Conservation (phyloP, 352 stramenopile genomes). For the Phytophthora cryptogea region DNA sequence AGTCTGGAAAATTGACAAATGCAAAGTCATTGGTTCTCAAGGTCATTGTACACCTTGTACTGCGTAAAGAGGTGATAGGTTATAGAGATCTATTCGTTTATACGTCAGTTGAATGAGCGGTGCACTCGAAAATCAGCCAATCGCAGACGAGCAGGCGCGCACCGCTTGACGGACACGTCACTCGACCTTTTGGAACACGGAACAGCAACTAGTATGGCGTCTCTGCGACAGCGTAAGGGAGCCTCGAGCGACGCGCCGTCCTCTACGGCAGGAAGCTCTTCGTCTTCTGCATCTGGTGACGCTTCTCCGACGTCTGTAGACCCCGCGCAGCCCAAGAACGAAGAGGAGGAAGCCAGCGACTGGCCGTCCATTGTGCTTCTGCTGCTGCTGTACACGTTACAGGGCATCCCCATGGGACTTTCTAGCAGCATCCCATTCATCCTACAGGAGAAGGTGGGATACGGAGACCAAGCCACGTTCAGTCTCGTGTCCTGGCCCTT, state of each 20-base stretch:
- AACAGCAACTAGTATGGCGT: constrained; percentile 24
- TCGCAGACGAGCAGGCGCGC: background rate
- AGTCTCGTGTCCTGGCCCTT: constrained; percentile 98
- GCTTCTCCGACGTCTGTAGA: constrained; percentile 11
- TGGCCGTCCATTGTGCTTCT: constrained; percentile 91
- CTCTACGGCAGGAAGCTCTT: constrained; percentile 22
- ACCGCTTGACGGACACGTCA: constrained; percentile 36
- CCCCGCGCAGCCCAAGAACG: constrained; percentile 11
- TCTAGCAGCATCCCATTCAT: constrained; percentile 98
- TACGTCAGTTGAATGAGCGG: too few relatives aligned
- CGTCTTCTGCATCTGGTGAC: constrained; percentile 21
- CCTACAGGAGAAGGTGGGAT: constrained; percentile 97
- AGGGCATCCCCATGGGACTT: constrained; percentile 99
- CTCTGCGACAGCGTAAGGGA: constrained; percentile 46
- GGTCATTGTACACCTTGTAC: too few relatives aligned
- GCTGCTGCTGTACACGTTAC: constrained; percentile 98
- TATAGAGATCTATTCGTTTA: too few relatives aligned
- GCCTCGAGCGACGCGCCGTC: constrained; percentile 1
- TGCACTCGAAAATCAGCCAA: constrained; percentile 20
- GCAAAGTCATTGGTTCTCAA: too few relatives aligned
- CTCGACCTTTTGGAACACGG: constrained; percentile 12
- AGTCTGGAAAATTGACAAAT: too few relatives aligned
- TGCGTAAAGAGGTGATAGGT: too few relatives aligned
- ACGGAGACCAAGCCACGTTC: constrained; percentile 98
- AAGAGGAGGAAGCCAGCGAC: constrained; percentile 58